phyloP scores from a whole-genome alignment of 768 basidiomycete species.

The Pholiota molesta region DNA sequence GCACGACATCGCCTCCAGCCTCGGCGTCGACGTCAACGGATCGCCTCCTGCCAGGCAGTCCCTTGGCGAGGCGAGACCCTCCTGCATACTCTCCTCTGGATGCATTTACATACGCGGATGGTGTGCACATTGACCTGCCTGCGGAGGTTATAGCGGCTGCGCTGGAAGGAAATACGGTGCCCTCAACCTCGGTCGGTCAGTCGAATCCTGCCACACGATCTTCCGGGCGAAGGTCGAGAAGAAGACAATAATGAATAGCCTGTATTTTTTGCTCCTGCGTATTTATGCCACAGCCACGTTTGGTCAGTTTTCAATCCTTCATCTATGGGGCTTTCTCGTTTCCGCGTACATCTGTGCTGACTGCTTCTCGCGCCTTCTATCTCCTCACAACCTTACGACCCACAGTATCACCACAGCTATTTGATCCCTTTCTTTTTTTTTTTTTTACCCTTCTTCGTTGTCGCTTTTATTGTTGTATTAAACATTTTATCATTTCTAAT shows the following conservation, averaged over 20 bases:
- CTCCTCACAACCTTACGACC: not conserved
- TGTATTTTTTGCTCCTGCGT: slow-evolving; percentile 23
- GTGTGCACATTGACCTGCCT: slow-evolving; percentile 91
- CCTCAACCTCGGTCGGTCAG: slow-evolving; percentile 59
- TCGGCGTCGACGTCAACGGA: slow-evolving; percentile 10
- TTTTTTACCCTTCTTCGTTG: not conserved
- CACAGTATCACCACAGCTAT: slow-evolving; percentile 11
- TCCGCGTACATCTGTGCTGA: slow-evolving; percentile 10
- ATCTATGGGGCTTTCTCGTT: not conserved
- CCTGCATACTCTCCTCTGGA: slow-evolving; percentile 91
- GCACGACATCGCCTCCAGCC: slow-evolving; percentile 5
- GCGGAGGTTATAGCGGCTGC: slow-evolving; percentile 92
- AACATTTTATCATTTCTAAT: slow-evolving; percentile 19
- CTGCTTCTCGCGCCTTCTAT: slow-evolving; percentile 6
- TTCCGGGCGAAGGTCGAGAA: slow-evolving; percentile 60
- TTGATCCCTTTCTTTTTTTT: not conserved
- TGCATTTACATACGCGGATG: slow-evolving; percentile 81
- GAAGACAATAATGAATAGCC: slow-evolving; percentile 39
- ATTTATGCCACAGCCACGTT: slow-evolving; percentile 24
- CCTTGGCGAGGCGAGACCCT: slow-evolving; percentile 63
- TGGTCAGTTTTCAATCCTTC: slow-evolving; percentile 26
- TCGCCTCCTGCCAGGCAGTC: slow-evolving; percentile 31
- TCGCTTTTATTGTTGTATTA: slow-evolving; percentile 15
- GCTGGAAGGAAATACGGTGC: slow-evolving; percentile 72
- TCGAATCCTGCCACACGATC: slow-evolving; percentile 37